Conservation (phyloP, 1,139 yeast genomes). For the Blastobotrys buckinghamii region DNA sequence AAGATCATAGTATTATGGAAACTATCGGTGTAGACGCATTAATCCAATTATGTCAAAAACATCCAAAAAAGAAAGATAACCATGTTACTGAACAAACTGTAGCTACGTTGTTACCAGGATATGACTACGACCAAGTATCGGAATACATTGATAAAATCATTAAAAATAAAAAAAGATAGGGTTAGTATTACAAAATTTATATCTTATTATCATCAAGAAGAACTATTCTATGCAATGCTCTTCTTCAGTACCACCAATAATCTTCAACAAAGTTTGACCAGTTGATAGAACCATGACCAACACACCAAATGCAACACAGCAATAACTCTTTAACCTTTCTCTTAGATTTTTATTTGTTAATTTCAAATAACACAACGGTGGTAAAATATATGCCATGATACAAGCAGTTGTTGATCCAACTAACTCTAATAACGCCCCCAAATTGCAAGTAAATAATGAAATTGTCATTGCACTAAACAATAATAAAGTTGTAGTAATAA, state of each 20-base stretch:
- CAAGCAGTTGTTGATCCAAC: conserved; percentile 94
- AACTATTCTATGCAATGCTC: conserved; percentile 39
- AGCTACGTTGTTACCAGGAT: conserved; percentile 13
- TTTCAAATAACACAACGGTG: conserved; percentile 75
- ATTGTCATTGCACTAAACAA: conserved; percentile 70
- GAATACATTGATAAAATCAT: neutral
- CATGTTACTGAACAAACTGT: conserved; percentile 6
- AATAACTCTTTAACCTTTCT: conserved; percentile 49
- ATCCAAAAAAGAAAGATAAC: no score
- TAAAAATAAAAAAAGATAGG: neutral
- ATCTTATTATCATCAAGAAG: no score
- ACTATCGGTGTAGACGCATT: conserved; percentile 3
- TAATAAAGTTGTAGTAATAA: conserved; percentile 58
- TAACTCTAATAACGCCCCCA: conserved; percentile 82
- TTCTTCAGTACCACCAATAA: conserved; percentile 40
- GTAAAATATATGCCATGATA: conserved; percentile 84
- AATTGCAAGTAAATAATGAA: conserved; percentile 74
- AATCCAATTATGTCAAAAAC: no score
- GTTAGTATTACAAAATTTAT: no score
- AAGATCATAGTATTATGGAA: conserved; percentile 10
- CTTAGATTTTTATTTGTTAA: conserved; percentile 48
- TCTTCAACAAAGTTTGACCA: conserved; percentile 55
- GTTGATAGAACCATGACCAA: conserved; percentile 75
- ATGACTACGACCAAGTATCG: conserved; percentile 10
- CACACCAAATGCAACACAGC: conserved; percentile 66